Percentiles rank a stretch among this genome's conserved stretches.
phyloP scores from a whole-genome alignment of 2,329 filamentous ascomycete genomes.

The Microdochium bolleyi region DNA sequence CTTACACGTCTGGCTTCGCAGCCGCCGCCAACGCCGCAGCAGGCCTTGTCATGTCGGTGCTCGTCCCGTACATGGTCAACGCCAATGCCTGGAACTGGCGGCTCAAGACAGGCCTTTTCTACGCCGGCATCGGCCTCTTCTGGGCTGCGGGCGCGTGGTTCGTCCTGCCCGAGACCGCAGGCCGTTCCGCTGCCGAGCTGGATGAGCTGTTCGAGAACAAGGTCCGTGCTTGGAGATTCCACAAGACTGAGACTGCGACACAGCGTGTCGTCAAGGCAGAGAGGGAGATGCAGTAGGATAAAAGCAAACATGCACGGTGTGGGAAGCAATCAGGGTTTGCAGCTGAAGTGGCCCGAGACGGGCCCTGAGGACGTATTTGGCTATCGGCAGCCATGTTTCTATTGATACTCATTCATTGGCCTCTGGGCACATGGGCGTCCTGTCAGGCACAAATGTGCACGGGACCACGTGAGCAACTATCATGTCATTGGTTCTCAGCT shows the following conservation, averaged over 20 bases:
- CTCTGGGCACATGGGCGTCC: too few relatives aligned
- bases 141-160: constrained; percentile 3
- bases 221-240: constrained; percentile 14
- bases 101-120: constrained; percentile 22
- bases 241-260: constrained; percentile 1
- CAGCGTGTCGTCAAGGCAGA: constrained; percentile 1
- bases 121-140: constrained; percentile 8
- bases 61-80: constrained; percentile 24
- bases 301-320: too few relatives aligned
- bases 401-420: too few relatives aligned
- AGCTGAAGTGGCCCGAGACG: too few relatives aligned
- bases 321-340: too few relatives aligned
- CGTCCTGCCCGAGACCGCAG: constrained; percentile 4
- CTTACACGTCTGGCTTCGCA: constrained; percentile 20
- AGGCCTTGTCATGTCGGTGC: constrained; percentile 14
- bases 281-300: neutral
- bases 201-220: constrained; percentile 19
- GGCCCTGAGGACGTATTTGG: too few relatives aligned
- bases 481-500: too few relatives aligned
- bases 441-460: too few relatives aligned
- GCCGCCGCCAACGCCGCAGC: constrained; percentile 15
- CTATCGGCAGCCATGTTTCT: too few relatives aligned
- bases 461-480: too few relatives aligned
- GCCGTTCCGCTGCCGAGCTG: constrained; percentile 14
- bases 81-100: constrained; percentile 23